Base-by-base conservation (phyloP, 352 stramenopile genomes). In the Phytophthora uliginosa region DNA sequence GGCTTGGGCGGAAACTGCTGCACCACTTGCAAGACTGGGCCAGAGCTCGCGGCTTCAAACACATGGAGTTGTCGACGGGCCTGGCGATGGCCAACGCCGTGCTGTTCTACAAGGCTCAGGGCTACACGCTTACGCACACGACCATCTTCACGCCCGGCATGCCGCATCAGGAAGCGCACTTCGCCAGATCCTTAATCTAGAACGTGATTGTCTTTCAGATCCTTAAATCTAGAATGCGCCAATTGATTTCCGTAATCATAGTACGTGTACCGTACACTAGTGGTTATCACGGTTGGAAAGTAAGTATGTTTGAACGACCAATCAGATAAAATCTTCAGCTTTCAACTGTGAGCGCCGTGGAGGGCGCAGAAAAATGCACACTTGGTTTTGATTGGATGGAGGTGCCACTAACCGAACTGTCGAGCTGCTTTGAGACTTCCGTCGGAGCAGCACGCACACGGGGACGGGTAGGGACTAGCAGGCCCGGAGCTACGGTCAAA, bases 1-100 rank as follows among this genome's bases (percentile, higher is more conserved):
- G 76, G 7, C 2, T 88, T 40, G 81, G 62, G 8, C 54, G 76
- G 7, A 61, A 59, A 38, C 56, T 86, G 10, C 40, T 84, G 4
- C 2, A 47, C 1, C 56, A 79, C 34, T 38, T 83, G 57, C 77
- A 86, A 48, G n/a, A 52, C 7, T 86, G 77, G 77, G 74, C 77
- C 1, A 28, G 7, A n/a, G 31, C 17, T 5, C 53, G 65, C 10
- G 77, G 57, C 6, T 79, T 75, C 60, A 61, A 54, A n/a, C 52
- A 18, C 15, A 47, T 86, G n/a, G 62, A 63, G 36, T 71, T 86
- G 20, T 73, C 67, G 9, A 86, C 79, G 2, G 71, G 74, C 13
- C 20, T 62, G 34, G 36, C 45, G 1, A 83, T 83, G 79, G 47
- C 40, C 10, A 65, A 60, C 4, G 69, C 77, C 0, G 42, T 66